These are phyloP conservation scores for Scheffersomyces stipitis DNA, from an alignment of 805 yeast species.

Conservation along the genomic window DNA sequence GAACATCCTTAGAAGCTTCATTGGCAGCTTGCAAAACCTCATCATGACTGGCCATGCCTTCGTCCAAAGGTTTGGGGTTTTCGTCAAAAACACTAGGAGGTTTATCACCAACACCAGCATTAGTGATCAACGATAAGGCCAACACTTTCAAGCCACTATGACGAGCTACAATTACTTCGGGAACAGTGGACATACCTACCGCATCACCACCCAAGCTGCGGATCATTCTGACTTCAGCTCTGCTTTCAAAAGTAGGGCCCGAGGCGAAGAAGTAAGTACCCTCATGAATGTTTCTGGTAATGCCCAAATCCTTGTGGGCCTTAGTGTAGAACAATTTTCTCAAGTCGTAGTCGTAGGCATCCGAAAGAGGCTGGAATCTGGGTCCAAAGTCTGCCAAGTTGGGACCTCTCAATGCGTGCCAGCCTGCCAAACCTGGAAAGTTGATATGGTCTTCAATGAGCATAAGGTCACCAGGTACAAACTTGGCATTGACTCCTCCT, in stretches of 20 bases:
- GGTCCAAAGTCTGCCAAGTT: slow-evolving; percentile 81
- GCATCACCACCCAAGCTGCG: slow-evolving; percentile 81
- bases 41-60: slow-evolving; percentile 86
- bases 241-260: slow-evolving; percentile 91
- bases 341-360: slow-evolving; percentile 79
- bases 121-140: slow-evolving; percentile 85
- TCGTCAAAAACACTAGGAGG: slow-evolving; percentile 67
- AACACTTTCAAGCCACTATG: slow-evolving; percentile 81
- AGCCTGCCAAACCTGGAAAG: slow-evolving; percentile 87
- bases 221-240: slow-evolving; percentile 87
- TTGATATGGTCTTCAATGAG: slow-evolving; percentile 85
- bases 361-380: slow-evolving; percentile 83
- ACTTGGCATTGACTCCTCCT: slow-evolving; percentile 75
- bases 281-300: slow-evolving; percentile 71
- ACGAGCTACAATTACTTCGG: slow-evolving; percentile 91
- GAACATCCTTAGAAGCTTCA: slow-evolving; percentile 79
- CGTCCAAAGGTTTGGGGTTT: slow-evolving; percentile 51
- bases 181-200: slow-evolving; percentile 98
- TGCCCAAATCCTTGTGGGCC: slow-evolving; percentile 44
- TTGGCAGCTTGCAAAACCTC: slow-evolving; percentile 86
- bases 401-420: slow-evolving; percentile 84
- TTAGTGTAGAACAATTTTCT: slow-evolving; percentile 59
- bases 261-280: slow-evolving; percentile 84
- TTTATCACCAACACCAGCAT: slow-evolving; percentile 68
- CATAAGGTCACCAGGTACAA: slow-evolving; percentile 87